These are phyloP conservation scores for Cercospora sojina DNA, from an alignment of 2,329 filamentous ascomycete genomes.

Conservation along the genomic window DNA sequence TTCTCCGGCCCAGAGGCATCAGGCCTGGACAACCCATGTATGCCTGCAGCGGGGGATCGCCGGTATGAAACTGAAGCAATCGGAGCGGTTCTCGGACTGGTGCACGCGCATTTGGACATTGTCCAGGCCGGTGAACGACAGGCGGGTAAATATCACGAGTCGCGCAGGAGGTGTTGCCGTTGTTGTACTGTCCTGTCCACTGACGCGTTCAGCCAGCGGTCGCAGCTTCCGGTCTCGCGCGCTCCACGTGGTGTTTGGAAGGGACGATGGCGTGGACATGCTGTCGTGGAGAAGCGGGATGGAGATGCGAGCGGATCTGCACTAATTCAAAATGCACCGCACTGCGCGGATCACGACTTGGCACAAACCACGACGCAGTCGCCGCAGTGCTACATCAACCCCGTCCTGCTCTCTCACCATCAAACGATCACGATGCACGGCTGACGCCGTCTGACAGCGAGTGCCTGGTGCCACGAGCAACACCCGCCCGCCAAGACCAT, in stretches of 20 bases:
- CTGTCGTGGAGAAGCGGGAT: not conserved
- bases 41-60: not conserved
- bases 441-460: not conserved
- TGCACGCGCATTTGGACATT: not conserved
- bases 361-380: not conserved
- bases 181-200: not conserved
- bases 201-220: not conserved
- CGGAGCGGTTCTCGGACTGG: not conserved
- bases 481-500: not conserved
- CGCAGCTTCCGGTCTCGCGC: not conserved
- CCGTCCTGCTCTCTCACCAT: not conserved
- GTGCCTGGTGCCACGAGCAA: not conserved
- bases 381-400: not conserved
- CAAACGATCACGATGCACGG: not conserved
- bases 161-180: not conserved
- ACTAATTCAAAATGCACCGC: not conserved
- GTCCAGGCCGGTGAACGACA: not conserved
- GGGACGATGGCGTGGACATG: not conserved
- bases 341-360: not conserved
- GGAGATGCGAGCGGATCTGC: not conserved
- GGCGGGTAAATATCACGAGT: not conserved
- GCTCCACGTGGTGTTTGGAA: not conserved
- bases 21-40: conserved; percentile 7
- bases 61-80: not conserved
- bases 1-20: conserved; percentile 8